Evolutionary conservation across 2,329 filamentous ascomycete genomes (phyloP).

Genomic region (Xylaria sp.): DNA sequence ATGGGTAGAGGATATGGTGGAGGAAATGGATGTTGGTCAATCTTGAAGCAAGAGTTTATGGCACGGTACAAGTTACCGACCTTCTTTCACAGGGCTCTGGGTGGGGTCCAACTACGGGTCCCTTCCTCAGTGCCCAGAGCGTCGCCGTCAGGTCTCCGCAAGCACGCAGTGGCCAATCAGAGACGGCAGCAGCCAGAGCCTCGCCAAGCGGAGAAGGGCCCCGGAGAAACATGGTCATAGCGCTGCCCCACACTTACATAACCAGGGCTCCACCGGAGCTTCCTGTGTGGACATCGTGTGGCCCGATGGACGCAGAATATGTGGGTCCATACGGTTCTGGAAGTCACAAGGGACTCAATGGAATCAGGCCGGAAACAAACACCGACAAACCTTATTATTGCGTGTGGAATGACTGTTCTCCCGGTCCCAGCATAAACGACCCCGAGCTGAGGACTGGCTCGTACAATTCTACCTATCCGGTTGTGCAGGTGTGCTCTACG

Average conservation of each 20-base stretch:
- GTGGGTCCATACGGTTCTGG: no score
- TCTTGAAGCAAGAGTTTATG: conserved; percentile 13
- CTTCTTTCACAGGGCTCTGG: not conserved
- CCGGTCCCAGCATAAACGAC: no score
- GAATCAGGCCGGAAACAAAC: no score
- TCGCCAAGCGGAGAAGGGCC: not conserved
- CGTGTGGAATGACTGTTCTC: no score
- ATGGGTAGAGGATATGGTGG: conserved; percentile 2
- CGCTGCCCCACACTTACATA: not conserved
- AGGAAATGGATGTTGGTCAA: conserved; percentile 6
- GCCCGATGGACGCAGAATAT: no score
- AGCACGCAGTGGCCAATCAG: not conserved
- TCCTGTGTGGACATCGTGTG: not conserved
- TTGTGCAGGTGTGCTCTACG: no score
- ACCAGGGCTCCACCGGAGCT: not conserved
- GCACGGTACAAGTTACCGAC: conserved; percentile 1
- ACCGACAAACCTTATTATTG: no score
- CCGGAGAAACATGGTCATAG: conserved; percentile 7
- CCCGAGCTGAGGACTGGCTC: no score
- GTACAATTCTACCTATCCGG: no score
- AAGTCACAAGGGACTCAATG: no score
- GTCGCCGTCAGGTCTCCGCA: not conserved
- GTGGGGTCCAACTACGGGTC: not conserved
- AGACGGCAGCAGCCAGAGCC: not conserved
- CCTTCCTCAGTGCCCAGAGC: not conserved